Evolutionary conservation across 1,139 yeast genomes (phyloP).

Genomic region (Sugiyamaella pinicola): DNA sequence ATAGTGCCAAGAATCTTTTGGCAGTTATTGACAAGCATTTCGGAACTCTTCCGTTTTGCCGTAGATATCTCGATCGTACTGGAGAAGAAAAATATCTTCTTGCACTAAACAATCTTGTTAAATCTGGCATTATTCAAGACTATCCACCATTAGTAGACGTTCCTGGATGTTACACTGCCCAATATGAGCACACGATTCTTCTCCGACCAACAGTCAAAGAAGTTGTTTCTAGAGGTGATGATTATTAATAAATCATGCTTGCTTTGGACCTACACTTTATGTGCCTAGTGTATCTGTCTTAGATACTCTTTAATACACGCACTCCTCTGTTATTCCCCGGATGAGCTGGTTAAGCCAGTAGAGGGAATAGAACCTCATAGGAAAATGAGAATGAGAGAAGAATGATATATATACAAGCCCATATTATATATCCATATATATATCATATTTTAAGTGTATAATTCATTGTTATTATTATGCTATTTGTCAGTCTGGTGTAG

Average conservation of each 20-base stretch:
- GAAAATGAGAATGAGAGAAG: no score
- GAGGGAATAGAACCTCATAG: no score
- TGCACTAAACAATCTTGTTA: constrained; percentile 85
- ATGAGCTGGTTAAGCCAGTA: no score
- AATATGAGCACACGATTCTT: constrained; percentile 89
- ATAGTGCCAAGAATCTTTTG: constrained; percentile 68
- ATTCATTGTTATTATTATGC: no score
- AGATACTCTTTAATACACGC: no score
- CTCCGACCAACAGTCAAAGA: constrained; percentile 92
- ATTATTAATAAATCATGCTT: constrained; percentile 68
- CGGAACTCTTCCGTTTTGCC: constrained; percentile 95
- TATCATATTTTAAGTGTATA: no score
- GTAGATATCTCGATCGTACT: constrained; percentile 86
- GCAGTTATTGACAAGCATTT: constrained; percentile 73
- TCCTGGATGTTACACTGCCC: constrained; percentile 91
- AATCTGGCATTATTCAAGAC: constrained; percentile 84
- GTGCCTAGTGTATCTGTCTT: not conserved
- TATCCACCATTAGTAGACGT: constrained; percentile 95
- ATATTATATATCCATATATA: no score
- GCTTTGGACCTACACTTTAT: not conserved
- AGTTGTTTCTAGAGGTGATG: constrained; percentile 93
- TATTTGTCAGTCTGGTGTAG: no score
- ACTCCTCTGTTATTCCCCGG: no score
- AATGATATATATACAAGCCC: no score
- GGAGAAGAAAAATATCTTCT: constrained; percentile 91